phyloP scores from a whole-genome alignment of 1,139 yeast species.

The Yamadazyma taylorii region DNA sequence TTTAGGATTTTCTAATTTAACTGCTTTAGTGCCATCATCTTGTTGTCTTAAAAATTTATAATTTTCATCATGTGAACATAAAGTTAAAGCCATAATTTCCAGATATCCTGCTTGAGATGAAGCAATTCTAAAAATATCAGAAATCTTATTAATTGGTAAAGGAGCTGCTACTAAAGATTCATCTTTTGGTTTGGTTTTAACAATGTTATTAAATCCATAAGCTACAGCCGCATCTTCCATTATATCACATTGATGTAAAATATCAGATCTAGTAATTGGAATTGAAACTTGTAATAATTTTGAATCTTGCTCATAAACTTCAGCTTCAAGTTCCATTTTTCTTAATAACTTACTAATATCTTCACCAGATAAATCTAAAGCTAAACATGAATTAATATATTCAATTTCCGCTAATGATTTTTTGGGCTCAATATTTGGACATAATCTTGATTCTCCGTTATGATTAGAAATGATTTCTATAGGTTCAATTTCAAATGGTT shows the following conservation, averaged over 20 bases:
- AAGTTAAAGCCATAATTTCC: slow-evolving; percentile 92
- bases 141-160: slow-evolving; percentile 84
- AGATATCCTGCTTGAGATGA: slow-evolving; percentile 95
- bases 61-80: slow-evolving; percentile 96
- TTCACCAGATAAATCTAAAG: slow-evolving; percentile 66
- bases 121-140: slow-evolving; percentile 88
- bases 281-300: slow-evolving; percentile 67
- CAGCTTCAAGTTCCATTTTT: slow-evolving; percentile 80
- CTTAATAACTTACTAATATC: slow-evolving; percentile 68
- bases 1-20: slow-evolving; percentile 92
- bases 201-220: slow-evolving; percentile 89
- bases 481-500: slow-evolving; percentile 84
- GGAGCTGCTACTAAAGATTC: slow-evolving; percentile 84
- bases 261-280: slow-evolving; percentile 94
- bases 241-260: slow-evolving; percentile 95
- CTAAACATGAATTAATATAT: slow-evolving; percentile 91
- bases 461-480: slow-evolving; percentile 82
- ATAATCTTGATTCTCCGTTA: slow-evolving; percentile 71
- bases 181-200: slow-evolving; percentile 77
- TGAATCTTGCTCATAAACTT: slow-evolving; percentile 47
- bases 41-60: slow-evolving; percentile 74
- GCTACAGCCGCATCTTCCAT: slow-evolving; percentile 99
- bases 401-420: slow-evolving; percentile 70
- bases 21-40: slow-evolving; percentile 80
- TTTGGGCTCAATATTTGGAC: slow-evolving; percentile 74